Percentiles rank a stretch among this genome's conserved stretches.
Evolutionary conservation across 2,329 filamentous ascomycete genomes (phyloP).

Genomic region (Microdochium bolleyi): DNA sequence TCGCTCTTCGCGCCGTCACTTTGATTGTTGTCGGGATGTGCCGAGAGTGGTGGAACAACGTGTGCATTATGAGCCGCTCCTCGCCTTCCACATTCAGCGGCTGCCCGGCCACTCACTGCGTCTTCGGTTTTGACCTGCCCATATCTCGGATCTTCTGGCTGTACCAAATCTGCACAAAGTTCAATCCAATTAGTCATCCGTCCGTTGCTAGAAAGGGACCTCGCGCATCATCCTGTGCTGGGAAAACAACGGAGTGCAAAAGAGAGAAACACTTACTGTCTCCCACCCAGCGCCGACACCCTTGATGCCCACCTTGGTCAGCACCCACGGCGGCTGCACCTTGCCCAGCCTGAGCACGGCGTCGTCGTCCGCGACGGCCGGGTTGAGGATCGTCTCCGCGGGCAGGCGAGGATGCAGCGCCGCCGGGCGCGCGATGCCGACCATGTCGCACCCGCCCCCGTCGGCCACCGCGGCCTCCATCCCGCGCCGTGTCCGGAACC

Average conservation of each 20-base stretch:
- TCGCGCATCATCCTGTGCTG: too few relatives aligned
- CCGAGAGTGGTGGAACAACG: background rate
- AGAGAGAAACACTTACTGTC: slow-evolving; percentile 1
- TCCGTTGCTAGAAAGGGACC: too few relatives aligned
- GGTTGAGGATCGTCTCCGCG: slow-evolving; percentile 2
- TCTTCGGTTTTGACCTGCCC: background rate
- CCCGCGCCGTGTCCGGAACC: slow-evolving; percentile 38
- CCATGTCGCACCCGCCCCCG: slow-evolving; percentile 4
- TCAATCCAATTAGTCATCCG: background rate
- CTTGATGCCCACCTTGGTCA: slow-evolving; percentile 2
- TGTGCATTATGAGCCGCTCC: background rate
- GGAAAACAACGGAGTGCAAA: too few relatives aligned
- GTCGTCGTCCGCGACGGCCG: slow-evolving; percentile 3
- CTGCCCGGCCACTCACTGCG: background rate
- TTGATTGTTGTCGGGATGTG: background rate
- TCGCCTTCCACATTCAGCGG: background rate
- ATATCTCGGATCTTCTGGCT: background rate
- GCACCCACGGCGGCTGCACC: slow-evolving; percentile 2
- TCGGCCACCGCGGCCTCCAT: slow-evolving; percentile 4
- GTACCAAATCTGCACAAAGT: background rate
- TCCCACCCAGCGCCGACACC: slow-evolving; percentile 3
- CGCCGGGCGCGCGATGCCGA: slow-evolving; percentile 4
- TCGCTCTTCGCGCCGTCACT: too few relatives aligned
- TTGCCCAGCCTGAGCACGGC: slow-evolving; percentile 3
- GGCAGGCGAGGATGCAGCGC: slow-evolving; percentile 2